A percentile compares a stretch with the other conserved stretches of the same genome.
Conservation (phyloP, 169 alveolate genomes). For the Cyclospora cayetanensis region DNA sequence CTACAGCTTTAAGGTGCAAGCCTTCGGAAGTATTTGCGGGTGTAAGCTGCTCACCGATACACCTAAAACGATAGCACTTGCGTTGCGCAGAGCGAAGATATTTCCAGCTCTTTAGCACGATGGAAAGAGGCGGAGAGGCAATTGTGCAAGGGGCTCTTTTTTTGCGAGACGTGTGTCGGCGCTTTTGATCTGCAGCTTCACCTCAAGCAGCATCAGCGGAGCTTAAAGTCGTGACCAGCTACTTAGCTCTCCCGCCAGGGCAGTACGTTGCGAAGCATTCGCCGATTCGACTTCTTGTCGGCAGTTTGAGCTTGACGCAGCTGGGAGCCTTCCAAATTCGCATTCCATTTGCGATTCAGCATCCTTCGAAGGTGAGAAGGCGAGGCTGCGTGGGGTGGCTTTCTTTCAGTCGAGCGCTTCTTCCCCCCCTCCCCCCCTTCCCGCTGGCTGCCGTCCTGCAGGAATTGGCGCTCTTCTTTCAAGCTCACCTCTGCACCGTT, state of each 20-base stretch:
- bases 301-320: background rate
- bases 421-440: too few relatives aligned
- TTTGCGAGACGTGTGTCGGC: too few relatives aligned
- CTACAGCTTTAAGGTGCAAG: slow-evolving; percentile 34
- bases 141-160: too few relatives aligned
- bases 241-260: slow-evolving; percentile 53
- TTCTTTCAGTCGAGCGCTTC: too few relatives aligned
- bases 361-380: slow-evolving; percentile 14
- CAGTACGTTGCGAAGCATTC: slow-evolving; percentile 20
- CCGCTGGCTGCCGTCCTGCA: too few relatives aligned
- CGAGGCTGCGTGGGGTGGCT: background rate
- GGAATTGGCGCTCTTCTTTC: too few relatives aligned
- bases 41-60: background rate
- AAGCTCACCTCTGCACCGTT: too few relatives aligned
- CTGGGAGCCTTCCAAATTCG: background rate
- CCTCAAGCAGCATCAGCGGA: slow-evolving; percentile 39
- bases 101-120: too few relatives aligned
- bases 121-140: too few relatives aligned
- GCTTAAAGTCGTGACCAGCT: slow-evolving; percentile 43
- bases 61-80: too few relatives aligned
- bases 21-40: slow-evolving; percentile 31
- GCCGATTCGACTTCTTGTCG: background rate
- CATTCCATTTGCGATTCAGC: background rate
- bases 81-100: too few relatives aligned
- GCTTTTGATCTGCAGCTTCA: slow-evolving; percentile 8